These are phyloP conservation scores for Ophiostoma piceae DNA, from an alignment of 2,329 filamentous ascomycete genomes.

Conservation along the genomic window DNA sequence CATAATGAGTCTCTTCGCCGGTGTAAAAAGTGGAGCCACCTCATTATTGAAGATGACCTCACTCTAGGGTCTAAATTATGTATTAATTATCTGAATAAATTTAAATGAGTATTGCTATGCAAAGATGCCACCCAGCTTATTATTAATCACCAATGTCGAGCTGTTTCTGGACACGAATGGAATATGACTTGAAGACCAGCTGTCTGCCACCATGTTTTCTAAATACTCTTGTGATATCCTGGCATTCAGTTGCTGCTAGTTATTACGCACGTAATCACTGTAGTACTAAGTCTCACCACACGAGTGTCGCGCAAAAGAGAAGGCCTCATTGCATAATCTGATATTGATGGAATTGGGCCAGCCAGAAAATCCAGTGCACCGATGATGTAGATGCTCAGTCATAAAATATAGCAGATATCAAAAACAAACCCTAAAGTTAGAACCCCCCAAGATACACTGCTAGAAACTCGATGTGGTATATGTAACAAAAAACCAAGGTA, in stretches of 20 bases:
- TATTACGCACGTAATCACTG: not conserved
- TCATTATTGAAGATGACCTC: not conserved
- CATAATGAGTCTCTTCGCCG: slow-evolving; percentile 4
- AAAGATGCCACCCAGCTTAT: too few relatives aligned
- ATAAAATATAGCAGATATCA: not conserved
- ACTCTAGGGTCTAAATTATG: not conserved
- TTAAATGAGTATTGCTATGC: not conserved
- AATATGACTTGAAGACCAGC: not conserved
- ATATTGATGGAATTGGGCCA: not conserved
- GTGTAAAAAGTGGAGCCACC: not conserved
- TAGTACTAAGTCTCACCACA: not conserved
- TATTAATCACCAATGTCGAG: too few relatives aligned
- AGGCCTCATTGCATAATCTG: not conserved
- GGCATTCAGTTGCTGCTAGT: too few relatives aligned
- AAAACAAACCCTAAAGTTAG: not conserved
- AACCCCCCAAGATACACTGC: not conserved
- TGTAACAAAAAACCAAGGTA: not conserved
- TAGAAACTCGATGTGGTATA: not conserved
- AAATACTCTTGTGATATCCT: too few relatives aligned
- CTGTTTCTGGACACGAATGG: too few relatives aligned
- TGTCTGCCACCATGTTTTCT: not conserved
- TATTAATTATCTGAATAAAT: not conserved
- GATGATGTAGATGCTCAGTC: not conserved
- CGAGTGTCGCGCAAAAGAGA: not conserved
- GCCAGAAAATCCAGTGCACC: not conserved